These are phyloP conservation scores for Suhomyces kilbournensis DNA, from an alignment of 805 yeast species.

Conservation along the genomic window DNA sequence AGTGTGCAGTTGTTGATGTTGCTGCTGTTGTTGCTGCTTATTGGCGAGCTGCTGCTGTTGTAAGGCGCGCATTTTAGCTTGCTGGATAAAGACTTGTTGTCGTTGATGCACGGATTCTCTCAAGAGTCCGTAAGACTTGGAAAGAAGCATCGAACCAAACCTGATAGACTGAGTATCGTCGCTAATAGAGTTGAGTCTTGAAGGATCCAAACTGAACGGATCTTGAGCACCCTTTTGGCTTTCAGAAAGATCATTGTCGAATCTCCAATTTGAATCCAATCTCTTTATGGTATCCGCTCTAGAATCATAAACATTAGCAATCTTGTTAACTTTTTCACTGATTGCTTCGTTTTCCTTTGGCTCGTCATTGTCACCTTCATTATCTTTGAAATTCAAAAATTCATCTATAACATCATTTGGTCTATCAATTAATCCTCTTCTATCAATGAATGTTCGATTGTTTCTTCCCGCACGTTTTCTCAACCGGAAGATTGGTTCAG, in stretches of 20 bases:
- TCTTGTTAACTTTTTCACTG: slow-evolving; percentile 6
- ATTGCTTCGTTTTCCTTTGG: slow-evolving; percentile 5
- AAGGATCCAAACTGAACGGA: slow-evolving; percentile 74
- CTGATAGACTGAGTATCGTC: slow-evolving; percentile 86
- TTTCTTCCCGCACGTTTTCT: slow-evolving; percentile 75
- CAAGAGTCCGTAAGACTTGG: slow-evolving; percentile 79
- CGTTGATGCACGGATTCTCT: slow-evolving; percentile 74
- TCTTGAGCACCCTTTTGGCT: slow-evolving; percentile 32
- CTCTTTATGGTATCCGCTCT: slow-evolving; percentile 45
- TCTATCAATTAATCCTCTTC: slow-evolving; percentile 51
- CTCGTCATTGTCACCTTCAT: slow-evolving; percentile 15
- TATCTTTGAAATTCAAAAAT: slow-evolving; percentile 39
- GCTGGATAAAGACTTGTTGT: slow-evolving; percentile 51
- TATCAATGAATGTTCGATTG: slow-evolving; percentile 69
- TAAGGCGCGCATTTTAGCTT: slow-evolving; percentile 42
- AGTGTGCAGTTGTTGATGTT: neutral
- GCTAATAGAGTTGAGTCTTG: slow-evolving; percentile 75
- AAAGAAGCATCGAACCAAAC: slow-evolving; percentile 85
- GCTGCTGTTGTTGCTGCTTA: slow-evolving; percentile 9
- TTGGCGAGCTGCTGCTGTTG: slow-evolving; percentile 36
- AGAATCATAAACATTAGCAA: slow-evolving; percentile 42
- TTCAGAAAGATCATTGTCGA: slow-evolving; percentile 55
- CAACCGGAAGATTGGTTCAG: slow-evolving; percentile 56
- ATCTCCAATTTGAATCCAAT: slow-evolving; percentile 62
- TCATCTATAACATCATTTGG: slow-evolving; percentile 37